Base-by-base conservation (phyloP, 1,139 yeast genomes). In the Zygoascus sp. region DNA sequence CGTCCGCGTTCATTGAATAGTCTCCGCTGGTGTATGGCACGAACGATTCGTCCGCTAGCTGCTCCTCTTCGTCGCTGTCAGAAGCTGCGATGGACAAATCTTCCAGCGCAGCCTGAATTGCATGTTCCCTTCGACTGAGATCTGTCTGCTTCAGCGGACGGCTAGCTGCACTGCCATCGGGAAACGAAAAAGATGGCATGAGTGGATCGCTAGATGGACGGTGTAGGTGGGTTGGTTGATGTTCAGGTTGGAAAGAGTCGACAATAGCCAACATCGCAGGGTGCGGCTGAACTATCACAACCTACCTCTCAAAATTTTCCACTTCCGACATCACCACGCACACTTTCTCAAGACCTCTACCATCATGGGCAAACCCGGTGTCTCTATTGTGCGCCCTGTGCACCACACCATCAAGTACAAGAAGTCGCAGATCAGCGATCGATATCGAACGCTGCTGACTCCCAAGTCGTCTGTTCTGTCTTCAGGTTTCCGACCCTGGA, bases 401-500 rank as follows among this genome's bases (percentile, higher is more conserved):
- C 98, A 92, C 65, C 98, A 92, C 66, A 75, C 81, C 52, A 86
- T 92, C 48, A 79, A 78, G 56, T 80, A 86, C 59, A 76, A 77
- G 57, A 92, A 92, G 66, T 70, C 80, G 25, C 78, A 78, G 51
- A 62, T 67, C 70, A 89, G 60, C 35, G 61, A 63, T 75, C 84
- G 55, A 50, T 84, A 80, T 63, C 77, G 85, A 49, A 83, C 79
- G 42, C 68, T 88, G 46, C 76, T 84, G 54, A 68, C 75, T 46
- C 79, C 83, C 37, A 81, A 81, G 57, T 79, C 68, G 45, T 58
- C 63, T 37, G 53, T 68, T 41, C 59, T 61, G 41, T 60, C 95
- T 16, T 81, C 92, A n/a, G 82, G 80, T 22, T 88, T 72, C 71
- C 77, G 74, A 58, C 97, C 97, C 8, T 72, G 73, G 17, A 78